Base-by-base conservation (phyloP, 768 basidiomycete species). In the Antrodiella citrinella region DNA sequence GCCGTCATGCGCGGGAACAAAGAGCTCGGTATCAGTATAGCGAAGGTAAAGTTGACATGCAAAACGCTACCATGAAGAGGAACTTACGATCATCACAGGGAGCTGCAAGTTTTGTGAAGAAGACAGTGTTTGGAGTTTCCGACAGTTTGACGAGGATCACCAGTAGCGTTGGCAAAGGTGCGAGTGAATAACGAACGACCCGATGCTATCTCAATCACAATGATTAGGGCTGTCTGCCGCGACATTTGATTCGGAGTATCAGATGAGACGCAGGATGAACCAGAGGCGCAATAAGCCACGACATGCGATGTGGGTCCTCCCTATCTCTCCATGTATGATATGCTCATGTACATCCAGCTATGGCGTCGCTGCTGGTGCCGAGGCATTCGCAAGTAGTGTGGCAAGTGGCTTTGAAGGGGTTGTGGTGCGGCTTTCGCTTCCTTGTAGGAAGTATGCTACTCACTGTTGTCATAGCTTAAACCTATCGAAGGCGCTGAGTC, bases 141-240 rank as follows among this genome's bases (percentile, higher is more conserved):
- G 95, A 99, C 61, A 95, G 91, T 62, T 73, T 99, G 63, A 94
- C 94, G n/a, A 98, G 97, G 67, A 86, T 99, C 61, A 98, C 96
- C 1, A 91, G 93, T 55, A 96, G 92, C 64, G 82, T 99, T 54
- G 91, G 95, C 40, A 99, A 99, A 76, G 93, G 92, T 88, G 51
- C n/a, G 52, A 11, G 35, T 38, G 20, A 26, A 15, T 22, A 30
- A 4, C 26, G n/a, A n/a, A n/a, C n/a, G n/a, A n/a, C n/a, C n/a
- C n/a, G n/a, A n/a, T n/a, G n/a, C n/a, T n/a, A n/a, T n/a, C n/a
- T n/a, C n/a, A n/a, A 40, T 39, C 48, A 35, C 4, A 22, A 13
- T 18, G 26, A 18, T 15, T 52, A 94, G 93, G 95, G 51, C 69
- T 99, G 26, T 96, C 96, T 12, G 95, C 94, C 0, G 95, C 95